Percentiles rank a stretch among this genome's conserved stretches.
phyloP scores from a whole-genome alignment of 768 basidiomycete genomes.

The Amanita jacksonii region DNA sequence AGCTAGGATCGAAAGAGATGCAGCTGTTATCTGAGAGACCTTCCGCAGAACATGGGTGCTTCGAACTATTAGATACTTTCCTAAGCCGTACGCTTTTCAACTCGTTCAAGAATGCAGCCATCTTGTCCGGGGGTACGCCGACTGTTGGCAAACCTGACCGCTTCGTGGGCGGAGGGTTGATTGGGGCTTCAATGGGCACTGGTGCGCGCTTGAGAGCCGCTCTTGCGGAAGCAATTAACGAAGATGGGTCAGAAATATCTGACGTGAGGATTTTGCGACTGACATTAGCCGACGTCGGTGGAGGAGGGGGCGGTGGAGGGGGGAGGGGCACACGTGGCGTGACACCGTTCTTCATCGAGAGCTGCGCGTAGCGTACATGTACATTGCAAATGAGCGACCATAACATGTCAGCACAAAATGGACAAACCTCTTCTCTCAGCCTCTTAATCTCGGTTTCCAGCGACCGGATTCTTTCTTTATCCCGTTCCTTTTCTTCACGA shows the following conservation, averaged over 20 bases:
- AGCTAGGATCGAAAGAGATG: not conserved
- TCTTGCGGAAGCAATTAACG: constrained; percentile 48
- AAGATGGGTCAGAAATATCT: constrained; percentile 18
- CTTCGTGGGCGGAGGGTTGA: constrained; percentile 36
- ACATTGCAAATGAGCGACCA: not conserved
- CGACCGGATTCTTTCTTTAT: constrained; percentile 53
- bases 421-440: constrained; percentile 47
- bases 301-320: constrained; percentile 23
- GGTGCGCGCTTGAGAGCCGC: constrained; percentile 55
- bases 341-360: constrained; percentile 27
- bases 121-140: constrained; percentile 71
- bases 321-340: constrained; percentile 26
- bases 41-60: not conserved
- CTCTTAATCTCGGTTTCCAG: constrained; percentile 58
- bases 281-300: constrained; percentile 26
- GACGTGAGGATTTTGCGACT: constrained; percentile 18
- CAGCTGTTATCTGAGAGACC: not conserved
- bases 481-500: constrained; percentile 36
- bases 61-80: constrained; percentile 31
- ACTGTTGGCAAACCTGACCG: constrained; percentile 57
- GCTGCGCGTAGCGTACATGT: constrained; percentile 22
- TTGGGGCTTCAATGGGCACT: constrained; percentile 55
- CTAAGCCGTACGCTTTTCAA: constrained; percentile 67
- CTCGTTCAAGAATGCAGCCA: constrained; percentile 74
- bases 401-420: not conserved